These are phyloP conservation scores for Gaeumannomyces tritici DNA, from an alignment of 2,329 filamentous ascomycete species.

Conservation along the genomic window DNA sequence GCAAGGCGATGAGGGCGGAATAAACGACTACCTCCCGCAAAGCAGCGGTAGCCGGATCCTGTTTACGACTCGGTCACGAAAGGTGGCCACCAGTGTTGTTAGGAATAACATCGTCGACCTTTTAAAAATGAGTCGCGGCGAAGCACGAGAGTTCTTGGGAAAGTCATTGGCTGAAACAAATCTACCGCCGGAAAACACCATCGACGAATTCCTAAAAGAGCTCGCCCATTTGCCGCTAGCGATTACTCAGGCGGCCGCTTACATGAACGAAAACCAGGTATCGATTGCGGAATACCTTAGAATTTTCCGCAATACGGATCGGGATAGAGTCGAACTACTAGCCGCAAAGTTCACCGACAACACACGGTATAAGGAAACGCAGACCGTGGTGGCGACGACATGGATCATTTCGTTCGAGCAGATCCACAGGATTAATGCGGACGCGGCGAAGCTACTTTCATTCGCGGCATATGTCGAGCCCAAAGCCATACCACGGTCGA, in stretches of 20 bases:
- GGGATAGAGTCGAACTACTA: slow-evolving; percentile 18
- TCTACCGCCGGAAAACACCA: neutral
- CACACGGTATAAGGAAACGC: slow-evolving; percentile 16
- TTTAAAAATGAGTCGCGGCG: neutral
- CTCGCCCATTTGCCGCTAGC: slow-evolving; percentile 9
- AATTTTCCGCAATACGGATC: slow-evolving; percentile 13
- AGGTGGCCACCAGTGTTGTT: slow-evolving; percentile 4
- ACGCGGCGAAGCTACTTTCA: slow-evolving; percentile 24
- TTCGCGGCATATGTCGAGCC: slow-evolving; percentile 29
- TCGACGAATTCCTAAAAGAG: slow-evolving; percentile 2
- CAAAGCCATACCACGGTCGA: slow-evolving; percentile 24
- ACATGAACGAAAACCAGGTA: slow-evolving; percentile 7
- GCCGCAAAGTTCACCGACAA: slow-evolving; percentile 21
- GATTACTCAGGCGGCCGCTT: slow-evolving; percentile 10
- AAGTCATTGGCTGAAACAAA: neutral
- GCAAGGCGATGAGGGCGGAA: neutral
- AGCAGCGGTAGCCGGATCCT: slow-evolving; percentile 3
- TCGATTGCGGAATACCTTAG: slow-evolving; percentile 5
- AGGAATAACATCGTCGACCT: slow-evolving; percentile 1
- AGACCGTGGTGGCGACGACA: slow-evolving; percentile 23
- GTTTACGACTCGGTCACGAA: slow-evolving; percentile 7
- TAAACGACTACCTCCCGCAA: slow-evolving; percentile 6
- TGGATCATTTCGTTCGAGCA: slow-evolving; percentile 30
- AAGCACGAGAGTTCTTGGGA: neutral
- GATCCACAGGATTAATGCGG: slow-evolving; percentile 18